phyloP scores from a whole-genome alignment of 352 stramenopile species.

The Globisporangium middletonii region DNA sequence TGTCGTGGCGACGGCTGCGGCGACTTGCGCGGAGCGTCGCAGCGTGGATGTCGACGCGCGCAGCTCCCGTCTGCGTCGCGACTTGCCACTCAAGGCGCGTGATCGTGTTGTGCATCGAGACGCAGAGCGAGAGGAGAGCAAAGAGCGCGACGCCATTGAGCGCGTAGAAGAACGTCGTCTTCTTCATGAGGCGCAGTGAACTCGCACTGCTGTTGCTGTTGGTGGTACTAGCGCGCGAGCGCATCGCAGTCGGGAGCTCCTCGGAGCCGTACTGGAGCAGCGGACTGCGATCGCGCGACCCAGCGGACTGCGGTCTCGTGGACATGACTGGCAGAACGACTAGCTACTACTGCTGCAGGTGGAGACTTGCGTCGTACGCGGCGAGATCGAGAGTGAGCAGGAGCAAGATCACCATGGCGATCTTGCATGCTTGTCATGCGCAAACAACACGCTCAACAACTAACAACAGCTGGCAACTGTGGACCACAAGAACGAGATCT shows the following conservation, averaged over 20 bases:
- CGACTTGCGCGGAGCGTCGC: conserved; percentile 4
- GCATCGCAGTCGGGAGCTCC: conserved; percentile 18
- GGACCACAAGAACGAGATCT: too few relatives aligned
- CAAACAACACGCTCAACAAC: neutral
- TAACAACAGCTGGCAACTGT: neutral
- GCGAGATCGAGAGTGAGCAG: conserved; percentile 6
- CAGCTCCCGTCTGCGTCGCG: conserved; percentile 1
- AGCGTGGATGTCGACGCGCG: neutral
- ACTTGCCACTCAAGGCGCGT: conserved; percentile 36
- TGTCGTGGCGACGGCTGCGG: conserved; percentile 1
- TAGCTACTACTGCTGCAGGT: neutral
- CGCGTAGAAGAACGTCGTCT: conserved; percentile 35
- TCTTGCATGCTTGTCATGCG: neutral
- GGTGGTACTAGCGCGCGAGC: conserved; percentile 5
- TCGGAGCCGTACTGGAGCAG: conserved; percentile 60
- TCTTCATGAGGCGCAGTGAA: neutral
- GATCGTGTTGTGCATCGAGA: conserved; percentile 76
- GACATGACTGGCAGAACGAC: neutral
- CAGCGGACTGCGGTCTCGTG: neutral
- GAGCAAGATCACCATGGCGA: neutral
- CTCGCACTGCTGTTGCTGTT: conserved; percentile 12
- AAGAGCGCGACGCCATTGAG: conserved; percentile 56
- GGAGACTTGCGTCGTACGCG: neutral
- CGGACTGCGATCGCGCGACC: conserved; percentile 42
- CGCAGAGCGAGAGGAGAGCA: conserved; percentile 44